phyloP scores from a whole-genome alignment of 768 basidiomycete species.

The Daedaleopsis sinensis region DNA sequence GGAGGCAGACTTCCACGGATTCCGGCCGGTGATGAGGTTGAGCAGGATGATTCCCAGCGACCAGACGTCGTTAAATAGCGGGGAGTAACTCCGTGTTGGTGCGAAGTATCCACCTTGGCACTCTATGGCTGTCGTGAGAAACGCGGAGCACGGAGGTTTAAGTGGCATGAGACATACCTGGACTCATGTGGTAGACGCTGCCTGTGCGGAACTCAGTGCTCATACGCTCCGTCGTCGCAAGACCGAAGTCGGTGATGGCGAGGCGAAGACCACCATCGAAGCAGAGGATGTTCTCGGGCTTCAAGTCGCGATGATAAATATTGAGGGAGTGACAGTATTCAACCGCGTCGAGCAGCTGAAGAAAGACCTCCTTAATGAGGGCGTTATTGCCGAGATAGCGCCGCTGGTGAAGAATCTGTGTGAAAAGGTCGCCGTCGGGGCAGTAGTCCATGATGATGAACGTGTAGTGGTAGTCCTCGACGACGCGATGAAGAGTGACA shows the following conservation, averaged over 20 bases:
- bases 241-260: conserved; percentile 93
- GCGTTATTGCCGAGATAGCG: conserved; percentile 83
- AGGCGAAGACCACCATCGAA: conserved; percentile 76
- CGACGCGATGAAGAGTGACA: conserved; percentile 85
- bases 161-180: conserved; percentile 54
- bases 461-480: conserved; percentile 80
- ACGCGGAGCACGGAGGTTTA: background rate
- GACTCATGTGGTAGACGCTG: conserved; percentile 99
- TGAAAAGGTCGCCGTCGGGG: conserved; percentile 88
- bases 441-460: conserved; percentile 96
- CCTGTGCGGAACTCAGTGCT: conserved; percentile 93
- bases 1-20: conserved; percentile 94
- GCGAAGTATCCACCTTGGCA: conserved; percentile 81
- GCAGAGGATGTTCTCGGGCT: conserved; percentile 95
- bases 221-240: conserved; percentile 84
- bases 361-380: conserved; percentile 87
- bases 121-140: conserved; percentile 52
- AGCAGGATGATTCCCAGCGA: conserved; percentile 94
- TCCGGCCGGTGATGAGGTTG: conserved; percentile 92
- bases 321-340: conserved; percentile 90
- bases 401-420: conserved; percentile 79
- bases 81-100: conserved; percentile 73
- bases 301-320: conserved; percentile 96
- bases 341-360: conserved; percentile 92
- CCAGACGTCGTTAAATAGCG: conserved; percentile 93